Evolutionary conservation across 306 rosid genomes (phyloP).

Genomic region (Acmispon strigosus): DNA sequence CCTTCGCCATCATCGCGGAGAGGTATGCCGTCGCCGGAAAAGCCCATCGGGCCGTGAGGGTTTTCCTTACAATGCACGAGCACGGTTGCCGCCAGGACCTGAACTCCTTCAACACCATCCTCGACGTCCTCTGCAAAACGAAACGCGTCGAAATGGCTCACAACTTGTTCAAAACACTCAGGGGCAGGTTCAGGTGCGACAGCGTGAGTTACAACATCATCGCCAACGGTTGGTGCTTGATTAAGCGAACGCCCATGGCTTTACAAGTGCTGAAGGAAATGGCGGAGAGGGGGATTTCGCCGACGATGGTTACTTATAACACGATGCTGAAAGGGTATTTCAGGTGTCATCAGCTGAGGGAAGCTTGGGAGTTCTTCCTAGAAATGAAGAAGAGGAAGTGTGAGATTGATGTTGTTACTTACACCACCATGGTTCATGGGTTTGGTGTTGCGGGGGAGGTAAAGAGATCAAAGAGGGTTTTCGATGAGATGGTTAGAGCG

Average conservation of each 20-base stretch:
- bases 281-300: slow-evolving; percentile 67
- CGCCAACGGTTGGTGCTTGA: slow-evolving; percentile 83
- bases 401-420: slow-evolving; percentile 78
- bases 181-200: slow-evolving; percentile 56
- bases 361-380: slow-evolving; percentile 74
- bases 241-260: slow-evolving; percentile 62
- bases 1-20: slow-evolving; percentile 73
- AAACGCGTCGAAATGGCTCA: slow-evolving; percentile 64
- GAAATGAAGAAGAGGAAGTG: slow-evolving; percentile 74
- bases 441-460: slow-evolving; percentile 74
- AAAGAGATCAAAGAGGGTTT: slow-evolving; percentile 55
- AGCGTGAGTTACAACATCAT: slow-evolving; percentile 58
- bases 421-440: slow-evolving; percentile 79
- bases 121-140: slow-evolving; percentile 66
- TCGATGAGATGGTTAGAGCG: slow-evolving; percentile 50
- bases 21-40: slow-evolving; percentile 77
- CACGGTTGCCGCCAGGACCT: slow-evolving; percentile 68
- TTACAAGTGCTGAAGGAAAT: slow-evolving; percentile 72
- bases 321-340: slow-evolving; percentile 77
- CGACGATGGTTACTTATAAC: slow-evolving; percentile 51
- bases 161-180: slow-evolving; percentile 42
- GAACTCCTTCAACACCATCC: slow-evolving; percentile 60
- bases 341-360: slow-evolving; percentile 53
- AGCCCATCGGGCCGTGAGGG: slow-evolving; percentile 64
- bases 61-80: slow-evolving; percentile 58